Percentiles rank a stretch among this genome's conserved stretches.
phyloP scores from a whole-genome alignment of 2,329 filamentous ascomycete genomes.

The Chrysosporium keratinophilum region DNA sequence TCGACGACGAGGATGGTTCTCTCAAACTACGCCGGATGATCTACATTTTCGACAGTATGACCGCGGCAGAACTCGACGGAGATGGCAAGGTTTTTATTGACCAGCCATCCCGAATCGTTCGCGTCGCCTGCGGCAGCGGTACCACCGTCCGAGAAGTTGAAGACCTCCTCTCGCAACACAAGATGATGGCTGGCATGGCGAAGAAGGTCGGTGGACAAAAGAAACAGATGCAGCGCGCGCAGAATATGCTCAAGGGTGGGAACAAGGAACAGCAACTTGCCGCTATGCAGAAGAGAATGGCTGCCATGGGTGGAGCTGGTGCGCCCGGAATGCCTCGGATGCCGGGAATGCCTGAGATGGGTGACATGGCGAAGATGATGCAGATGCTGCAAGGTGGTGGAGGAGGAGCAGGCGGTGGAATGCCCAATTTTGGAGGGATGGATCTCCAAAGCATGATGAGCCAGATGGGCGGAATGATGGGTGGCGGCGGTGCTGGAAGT shows the following conservation, averaged over 20 bases:
- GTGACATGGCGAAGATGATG: conserved; percentile 84
- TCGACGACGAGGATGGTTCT: conserved; percentile 94
- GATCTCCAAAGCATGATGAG: conserved; percentile 66
- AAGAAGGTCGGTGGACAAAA: conserved; percentile 98
- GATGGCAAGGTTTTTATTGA: conserved; percentile 92
- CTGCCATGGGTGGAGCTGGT: conserved; percentile 74
- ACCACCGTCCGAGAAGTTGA: conserved; percentile 89
- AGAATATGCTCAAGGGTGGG: conserved; percentile 78
- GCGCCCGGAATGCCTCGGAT: conserved; percentile 49
- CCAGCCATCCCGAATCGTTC: conserved; percentile 83
- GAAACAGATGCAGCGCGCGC: conserved; percentile 93
- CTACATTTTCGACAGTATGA: conserved; percentile 98
- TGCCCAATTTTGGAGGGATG: conserved; percentile 49
- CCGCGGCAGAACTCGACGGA: conserved; percentile 83
- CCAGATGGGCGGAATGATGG: conserved; percentile 58
- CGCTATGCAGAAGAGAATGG: conserved; percentile 91
- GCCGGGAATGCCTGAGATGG: conserved; percentile 58
- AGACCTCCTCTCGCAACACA: conserved; percentile 91
- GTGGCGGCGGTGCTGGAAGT: conserved; percentile 34
- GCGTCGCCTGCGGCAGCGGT: conserved; percentile 79
- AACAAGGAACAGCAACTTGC: conserved; percentile 91
- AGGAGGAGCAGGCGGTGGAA: conserved; percentile 53
- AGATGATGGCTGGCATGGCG: conserved; percentile 98
- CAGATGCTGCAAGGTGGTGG: conserved; percentile 82
- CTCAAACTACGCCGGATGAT: conserved; percentile 95